A percentile compares a stretch with the other conserved stretches of the same genome.
phyloP scores from a whole-genome alignment of 2,329 filamentous ascomycete genomes.

The Arachnomyces sp. region DNA sequence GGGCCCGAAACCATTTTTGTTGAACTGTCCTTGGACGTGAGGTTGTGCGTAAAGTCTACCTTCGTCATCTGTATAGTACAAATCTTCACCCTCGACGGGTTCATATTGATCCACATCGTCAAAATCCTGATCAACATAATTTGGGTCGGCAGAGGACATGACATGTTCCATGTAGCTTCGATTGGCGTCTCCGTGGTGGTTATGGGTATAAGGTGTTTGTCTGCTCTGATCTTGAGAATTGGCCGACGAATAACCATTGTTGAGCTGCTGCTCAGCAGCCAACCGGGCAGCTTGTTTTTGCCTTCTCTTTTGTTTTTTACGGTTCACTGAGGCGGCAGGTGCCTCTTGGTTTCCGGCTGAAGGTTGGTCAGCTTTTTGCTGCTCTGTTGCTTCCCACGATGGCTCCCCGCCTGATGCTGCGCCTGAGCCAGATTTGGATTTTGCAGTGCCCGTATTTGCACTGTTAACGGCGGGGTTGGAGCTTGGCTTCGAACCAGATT shows the following conservation, averaged over 20 bases:
- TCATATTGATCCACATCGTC: conserved; percentile 34
- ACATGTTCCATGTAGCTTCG: no score
- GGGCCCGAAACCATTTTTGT: conserved; percentile 16
- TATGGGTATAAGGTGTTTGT: conserved; percentile 20
- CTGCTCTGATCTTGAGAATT: conserved; percentile 29
- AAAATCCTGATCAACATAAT: conserved; percentile 24
- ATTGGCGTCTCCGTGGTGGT: conserved; percentile 15
- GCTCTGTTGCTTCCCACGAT: neutral
- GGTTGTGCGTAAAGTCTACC: conserved; percentile 31
- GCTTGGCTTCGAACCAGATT: conserved; percentile 2
- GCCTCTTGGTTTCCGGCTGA: neutral
- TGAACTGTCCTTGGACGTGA: conserved; percentile 17
- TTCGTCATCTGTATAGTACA: conserved; percentile 51
- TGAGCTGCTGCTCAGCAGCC: conserved; percentile 46
- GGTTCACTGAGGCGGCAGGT: conserved; percentile 57
- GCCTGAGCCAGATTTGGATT: conserved; percentile 23
- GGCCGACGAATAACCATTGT: conserved; percentile 20
- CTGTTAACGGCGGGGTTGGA: conserved; percentile 5
- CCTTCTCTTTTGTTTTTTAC: conserved; percentile 91
- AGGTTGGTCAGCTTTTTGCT: neutral
- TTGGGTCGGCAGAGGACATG: conserved; percentile 11
- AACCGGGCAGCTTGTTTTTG: conserved; percentile 73
- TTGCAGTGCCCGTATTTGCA: conserved; percentile 5
- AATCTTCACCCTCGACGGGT: conserved; percentile 45
- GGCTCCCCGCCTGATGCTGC: conserved; percentile 17